phyloP scores from a whole-genome alignment of 768 basidiomycete genomes.

The Leccinum disarticulatum region DNA sequence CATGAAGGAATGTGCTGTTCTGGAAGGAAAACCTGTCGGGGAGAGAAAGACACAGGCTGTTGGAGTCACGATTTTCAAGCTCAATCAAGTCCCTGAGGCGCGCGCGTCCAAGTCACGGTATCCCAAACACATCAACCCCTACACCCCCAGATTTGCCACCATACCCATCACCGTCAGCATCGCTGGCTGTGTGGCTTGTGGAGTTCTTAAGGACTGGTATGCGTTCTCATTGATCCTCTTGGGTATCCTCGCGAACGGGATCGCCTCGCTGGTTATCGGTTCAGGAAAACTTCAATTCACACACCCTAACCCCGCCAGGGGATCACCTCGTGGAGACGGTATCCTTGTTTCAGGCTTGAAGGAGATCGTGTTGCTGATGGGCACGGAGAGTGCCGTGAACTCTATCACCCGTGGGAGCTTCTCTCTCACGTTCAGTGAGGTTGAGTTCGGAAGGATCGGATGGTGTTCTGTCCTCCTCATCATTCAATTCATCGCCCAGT shows the following conservation, averaged over 20 bases:
- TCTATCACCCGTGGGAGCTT: conserved; percentile 10
- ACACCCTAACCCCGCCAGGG: conserved; percentile 13
- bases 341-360: conserved; percentile 11
- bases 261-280: conserved; percentile 25
- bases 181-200: conserved; percentile 19
- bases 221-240: conserved; percentile 26
- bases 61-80: conserved; percentile 1
- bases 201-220: conserved; percentile 23
- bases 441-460: neutral
- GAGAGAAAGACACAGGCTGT: neutral
- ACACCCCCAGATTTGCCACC: conserved; percentile 4
- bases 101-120: neutral
- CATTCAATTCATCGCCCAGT: conserved; percentile 26
- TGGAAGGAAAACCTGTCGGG: neutral
- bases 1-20: conserved; percentile 5
- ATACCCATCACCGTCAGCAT: conserved; percentile 21
- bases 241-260: conserved; percentile 29
- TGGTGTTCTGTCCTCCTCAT: conserved; percentile 19
- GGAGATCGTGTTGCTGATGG: conserved; percentile 6
- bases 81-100: neutral
- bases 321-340: conserved; percentile 26
- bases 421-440: conserved; percentile 1
- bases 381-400: conserved; percentile 11
- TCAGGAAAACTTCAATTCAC: conserved; percentile 17
- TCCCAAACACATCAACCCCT: neutral